Conservation (phyloP, 2,329 filamentous ascomycete species). For the Fonsecaea nubica region DNA sequence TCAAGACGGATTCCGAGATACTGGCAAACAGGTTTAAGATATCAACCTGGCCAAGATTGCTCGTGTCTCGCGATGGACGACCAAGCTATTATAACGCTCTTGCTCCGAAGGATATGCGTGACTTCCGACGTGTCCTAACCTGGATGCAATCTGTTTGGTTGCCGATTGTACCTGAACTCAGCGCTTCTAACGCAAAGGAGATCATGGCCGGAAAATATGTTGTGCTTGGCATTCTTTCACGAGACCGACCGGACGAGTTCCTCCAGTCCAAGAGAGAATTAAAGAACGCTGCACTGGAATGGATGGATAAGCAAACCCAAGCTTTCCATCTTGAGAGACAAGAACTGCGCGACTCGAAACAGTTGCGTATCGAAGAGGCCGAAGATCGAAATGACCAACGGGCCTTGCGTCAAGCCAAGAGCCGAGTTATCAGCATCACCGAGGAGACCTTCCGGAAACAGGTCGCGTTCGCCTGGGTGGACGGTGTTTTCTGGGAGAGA, state of each 20-base stretch:
- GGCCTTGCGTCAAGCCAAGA: slow-evolving; percentile 84
- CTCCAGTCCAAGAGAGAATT: slow-evolving; percentile 80
- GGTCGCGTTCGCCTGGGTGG: slow-evolving; percentile 95
- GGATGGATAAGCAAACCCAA: slow-evolving; percentile 96
- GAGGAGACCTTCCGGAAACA: slow-evolving; percentile 79
- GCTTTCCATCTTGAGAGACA: slow-evolving; percentile 91
- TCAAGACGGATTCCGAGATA: slow-evolving; percentile 82
- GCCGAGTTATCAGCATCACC: slow-evolving; percentile 88
- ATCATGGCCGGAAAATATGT: slow-evolving; percentile 95
- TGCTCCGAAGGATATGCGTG: slow-evolving; percentile 89
- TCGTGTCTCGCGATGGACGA: slow-evolving; percentile 87
- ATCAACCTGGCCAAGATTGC: slow-evolving; percentile 90
- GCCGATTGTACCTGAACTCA: slow-evolving; percentile 92
- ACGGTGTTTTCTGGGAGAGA: slow-evolving; percentile 95
- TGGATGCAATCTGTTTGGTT: slow-evolving; percentile 99
- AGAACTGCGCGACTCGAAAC: slow-evolving; percentile 91
- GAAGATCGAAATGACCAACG: slow-evolving; percentile 91
- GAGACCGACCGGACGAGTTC: slow-evolving; percentile 80
- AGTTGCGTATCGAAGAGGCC: slow-evolving; percentile 93
- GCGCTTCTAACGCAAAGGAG: slow-evolving; percentile 86
- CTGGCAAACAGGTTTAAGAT: slow-evolving; percentile 89
- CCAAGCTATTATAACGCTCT: slow-evolving; percentile 89
- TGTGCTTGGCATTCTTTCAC: slow-evolving; percentile 86
- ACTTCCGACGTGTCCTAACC: slow-evolving; percentile 76
- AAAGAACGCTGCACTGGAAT: slow-evolving; percentile 93